Percentiles rank a stretch among this genome's conserved stretches.
Evolutionary conservation across 768 basidiomycete species (phyloP).

Genomic region (Rhodotorula sphaerocarpa): DNA sequence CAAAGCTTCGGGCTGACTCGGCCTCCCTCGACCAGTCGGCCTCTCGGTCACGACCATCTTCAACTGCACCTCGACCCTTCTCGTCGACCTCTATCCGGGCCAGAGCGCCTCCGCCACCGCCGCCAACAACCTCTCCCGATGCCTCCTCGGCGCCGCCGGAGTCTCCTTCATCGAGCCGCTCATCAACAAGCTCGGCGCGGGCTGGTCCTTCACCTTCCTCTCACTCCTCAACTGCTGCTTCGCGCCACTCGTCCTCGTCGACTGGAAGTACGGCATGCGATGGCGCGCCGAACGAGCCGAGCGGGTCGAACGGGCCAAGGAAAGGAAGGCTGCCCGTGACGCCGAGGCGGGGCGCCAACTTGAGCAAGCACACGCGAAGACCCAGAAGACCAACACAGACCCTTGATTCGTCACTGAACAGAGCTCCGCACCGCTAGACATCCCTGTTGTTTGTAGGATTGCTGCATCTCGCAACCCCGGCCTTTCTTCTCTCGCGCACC

Average conservation of each 20-base stretch:
- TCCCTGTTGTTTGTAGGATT: too few species aligned
- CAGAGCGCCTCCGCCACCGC: constrained; percentile 26
- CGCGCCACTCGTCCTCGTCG: constrained; percentile 23
- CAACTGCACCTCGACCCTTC: constrained; percentile 29
- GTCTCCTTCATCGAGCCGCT: constrained; percentile 27
- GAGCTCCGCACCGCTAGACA: too few species aligned
- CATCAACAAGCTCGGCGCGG: constrained; percentile 17
- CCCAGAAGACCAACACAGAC: too few species aligned
- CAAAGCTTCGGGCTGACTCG: background rate
- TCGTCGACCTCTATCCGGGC: constrained; percentile 43
- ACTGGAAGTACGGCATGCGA: constrained; percentile 24
- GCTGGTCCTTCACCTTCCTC: constrained; percentile 32
- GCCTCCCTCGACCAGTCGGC: constrained; percentile 5
- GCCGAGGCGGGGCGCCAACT: constrained; percentile 5
- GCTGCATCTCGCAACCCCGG: too few species aligned
- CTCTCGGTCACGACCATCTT: constrained; percentile 28
- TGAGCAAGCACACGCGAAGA: too few species aligned
- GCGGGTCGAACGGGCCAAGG: background rate
- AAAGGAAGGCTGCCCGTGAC: background rate
- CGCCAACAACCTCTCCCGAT: constrained; percentile 36
- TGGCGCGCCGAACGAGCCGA: constrained; percentile 6
- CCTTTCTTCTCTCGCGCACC: too few species aligned
- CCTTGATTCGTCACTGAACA: too few species aligned
- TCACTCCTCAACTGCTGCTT: constrained; percentile 15
- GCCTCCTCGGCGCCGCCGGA: constrained; percentile 28